Evolutionary conservation across 2,329 filamentous ascomycete species (phyloP), one percentile per base, ranked within the genome.

Genomic region (Apiospora marii): DNA sequence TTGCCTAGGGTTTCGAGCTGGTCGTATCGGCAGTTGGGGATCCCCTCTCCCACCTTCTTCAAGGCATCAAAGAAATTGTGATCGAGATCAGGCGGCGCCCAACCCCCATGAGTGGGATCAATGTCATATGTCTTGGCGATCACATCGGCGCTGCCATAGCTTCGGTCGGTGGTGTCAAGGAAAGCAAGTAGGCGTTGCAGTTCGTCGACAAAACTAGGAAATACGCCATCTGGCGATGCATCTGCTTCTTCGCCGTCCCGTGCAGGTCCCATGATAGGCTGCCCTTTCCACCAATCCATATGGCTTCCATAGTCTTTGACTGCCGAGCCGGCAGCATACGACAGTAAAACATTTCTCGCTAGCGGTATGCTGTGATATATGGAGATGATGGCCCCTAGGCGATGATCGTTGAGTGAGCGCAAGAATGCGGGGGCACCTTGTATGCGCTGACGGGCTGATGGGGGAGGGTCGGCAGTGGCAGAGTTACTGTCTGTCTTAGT

Each of bases 151-250:
- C 87, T 88, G 19, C 88, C 90, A 74, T 91, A 91, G 61, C 86
- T 87, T 61, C 91, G 85, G 37, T 91, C 87, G 0, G 90, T 90
- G 13, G 80, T 82, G 72, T 92, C 90, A 3, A 92, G 83, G 74
- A 92, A 92, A 13, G 89, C 90, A 83, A 92, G 86, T 6, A 92
- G 79, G 19, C 90, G 88, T 75, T 92, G 90, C 1, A 91, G 75
- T 78, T 92, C 90, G 34, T 89, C 84, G 70, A 83, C 80, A 72
- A 89, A 83, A 24, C 84, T 79, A 16, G 84, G 79, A 68, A 44
- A 76, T 46, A 79, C 81, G 41, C 80, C 78, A 6, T 77, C 80
- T 79, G 79, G 19, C 64, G 64, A 30, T 8, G 64, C 37, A 27
- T 24, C 73, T 0, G 77, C 67, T 43, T 83, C 80, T 61, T n/a